These are phyloP conservation scores for Pythium monospermum DNA, from an alignment of 352 stramenopile species.

Conservation along the genomic window DNA sequence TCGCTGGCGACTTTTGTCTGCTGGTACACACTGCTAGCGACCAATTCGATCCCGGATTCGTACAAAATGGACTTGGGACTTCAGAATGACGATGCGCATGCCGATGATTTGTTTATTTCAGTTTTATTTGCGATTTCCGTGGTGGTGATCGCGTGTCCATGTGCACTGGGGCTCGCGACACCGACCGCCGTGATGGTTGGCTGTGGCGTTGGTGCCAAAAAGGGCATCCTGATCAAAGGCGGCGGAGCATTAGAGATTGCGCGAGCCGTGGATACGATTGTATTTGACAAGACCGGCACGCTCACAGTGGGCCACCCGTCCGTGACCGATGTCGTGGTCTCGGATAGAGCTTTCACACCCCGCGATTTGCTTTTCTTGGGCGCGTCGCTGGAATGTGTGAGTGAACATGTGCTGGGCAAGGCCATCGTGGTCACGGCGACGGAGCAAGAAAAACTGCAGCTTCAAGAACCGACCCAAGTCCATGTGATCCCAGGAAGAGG, in stretches of 20 bases:
- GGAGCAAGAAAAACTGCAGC: constrained; percentile 66
- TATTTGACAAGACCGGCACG: constrained; percentile 94
- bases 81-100: constrained; percentile 38
- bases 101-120: constrained; percentile 65
- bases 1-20: constrained; percentile 58
- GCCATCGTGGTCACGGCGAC: constrained; percentile 75
- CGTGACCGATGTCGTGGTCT: constrained; percentile 72
- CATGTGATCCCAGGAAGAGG: constrained; percentile 73
- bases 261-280: constrained; percentile 80
- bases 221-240: constrained; percentile 88
- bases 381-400: constrained; percentile 75
- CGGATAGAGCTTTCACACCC: constrained; percentile 53
- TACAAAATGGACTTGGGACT: constrained; percentile 51
- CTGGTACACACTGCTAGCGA: constrained; percentile 48
- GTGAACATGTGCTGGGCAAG: constrained; percentile 82
- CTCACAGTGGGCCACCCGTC: constrained; percentile 82
- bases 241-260: constrained; percentile 74
- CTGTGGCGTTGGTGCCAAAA: constrained; percentile 80
- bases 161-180: constrained; percentile 75
- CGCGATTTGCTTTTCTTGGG: constrained; percentile 77
- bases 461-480: constrained; percentile 71
- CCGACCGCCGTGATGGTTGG: constrained; percentile 87
- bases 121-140: constrained; percentile 86
- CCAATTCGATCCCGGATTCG: constrained; percentile 41
- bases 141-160: constrained; percentile 86